Base-by-base conservation (phyloP, 345 rosid species). In the Brassica napus region DNA sequence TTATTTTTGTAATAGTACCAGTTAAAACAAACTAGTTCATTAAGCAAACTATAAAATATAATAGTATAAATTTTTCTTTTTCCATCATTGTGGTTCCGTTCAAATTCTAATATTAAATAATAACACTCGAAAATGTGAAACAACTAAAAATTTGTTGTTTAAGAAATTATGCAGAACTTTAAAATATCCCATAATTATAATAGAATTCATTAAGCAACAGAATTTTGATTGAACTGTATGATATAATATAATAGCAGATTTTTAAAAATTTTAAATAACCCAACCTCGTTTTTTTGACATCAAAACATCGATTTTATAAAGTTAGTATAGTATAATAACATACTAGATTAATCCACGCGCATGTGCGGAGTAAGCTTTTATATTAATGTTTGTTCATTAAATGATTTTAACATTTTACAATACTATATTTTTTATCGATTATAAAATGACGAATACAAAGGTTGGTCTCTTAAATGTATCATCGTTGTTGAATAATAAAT, bases 11-110 rank as follows among this genome's bases (percentile, higher is more conserved):
- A 49, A 7, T 52, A 34, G 31, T 73, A 58, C 15, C 3, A 47
- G 75, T 77, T 31, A 32, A 69, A 61, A 69, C 69, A 31, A 69
- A 69, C 60, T 55, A 63, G 60, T 47, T 23, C n/a, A 12, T 57
- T 6, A 35, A 6, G 6, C 8, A 35, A 35, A 23, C 10, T 60
- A 10, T 2, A 66, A 4, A 3, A 3, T 66, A 21, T 18, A 16
- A 8, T 7, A 35, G 9, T 54, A 15, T 6, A 31, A n/a, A 64
- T 3, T 69, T 59, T 28, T 52, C n/a, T 5, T 35, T 35, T 54
- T 15, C n/a, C 4, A 57, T 58, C 30, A 26, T 57, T 54, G 21
- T 57, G n/a, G 57, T 26, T 34, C 35, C 62, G 55, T 63, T 73
- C 4, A 72, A 30, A 21, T 54, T 34, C 52, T 35, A 15, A 30